Evolutionary conservation across 148 eudicot genomes (phyloP), one percentile per base, ranked within the genome.

Genomic region (Diospyros lotus): DNA sequence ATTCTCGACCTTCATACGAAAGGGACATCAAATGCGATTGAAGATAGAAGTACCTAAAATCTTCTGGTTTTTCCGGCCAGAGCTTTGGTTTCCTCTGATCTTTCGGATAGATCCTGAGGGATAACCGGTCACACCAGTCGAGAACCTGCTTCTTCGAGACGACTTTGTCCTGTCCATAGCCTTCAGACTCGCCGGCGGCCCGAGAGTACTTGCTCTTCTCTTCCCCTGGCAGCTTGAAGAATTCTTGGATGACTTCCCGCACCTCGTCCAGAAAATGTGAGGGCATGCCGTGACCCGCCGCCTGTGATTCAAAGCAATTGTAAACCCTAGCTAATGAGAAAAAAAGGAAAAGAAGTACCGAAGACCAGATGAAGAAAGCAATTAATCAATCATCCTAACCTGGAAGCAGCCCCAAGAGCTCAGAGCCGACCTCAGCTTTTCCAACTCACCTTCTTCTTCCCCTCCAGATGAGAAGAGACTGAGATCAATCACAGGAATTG

Each of bases 361-460:
- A 44, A 1, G 2, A 4, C 28, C 41, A 10, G 9, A 7, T 13
- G 14, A 7, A 28, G 28, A 28, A 6, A 51, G 41, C 42, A 7
- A n/a, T 28, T 28, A 28, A 28, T 28, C 28, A 28, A 28, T 28
- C 0, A 59, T 58, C 41, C 43, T n/a, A 66, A 87, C 90, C 88
- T 85, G 90, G 54, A 85, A 81, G 69, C 86, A 85, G 60, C 90
- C 90, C 80, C 83, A 85, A 1, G 83, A 77, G 68, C 62, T 59
- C 40, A 87, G 88, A n/a, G 86, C 85, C 55, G 88, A 81, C 63
- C 75, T 69, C 50, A 87, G 85, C 67, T 83, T 79, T 4, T 59
- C 41, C n/a, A 87, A 43, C 59, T 87, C 85, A 1, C 68, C 9
- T 28, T 28, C 28, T 28, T 28, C 28, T 28, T 28, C 28, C 0